phyloP scores from a whole-genome alignment of 106 monocot genomes.

The Iris macrosiphon region DNA sequence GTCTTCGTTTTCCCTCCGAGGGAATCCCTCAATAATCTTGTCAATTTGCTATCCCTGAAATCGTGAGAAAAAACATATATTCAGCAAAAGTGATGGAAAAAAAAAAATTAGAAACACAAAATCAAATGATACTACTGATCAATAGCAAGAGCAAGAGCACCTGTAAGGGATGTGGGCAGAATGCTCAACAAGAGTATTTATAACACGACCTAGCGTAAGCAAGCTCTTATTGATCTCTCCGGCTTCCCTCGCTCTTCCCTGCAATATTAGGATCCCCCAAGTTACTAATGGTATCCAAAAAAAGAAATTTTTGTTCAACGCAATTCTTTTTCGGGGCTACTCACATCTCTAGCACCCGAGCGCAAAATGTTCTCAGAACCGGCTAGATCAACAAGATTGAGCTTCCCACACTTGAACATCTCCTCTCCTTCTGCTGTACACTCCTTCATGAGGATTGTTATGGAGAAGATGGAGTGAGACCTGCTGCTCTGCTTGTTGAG shows the following conservation, averaged over 20 bases:
- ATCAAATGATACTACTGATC: not conserved
- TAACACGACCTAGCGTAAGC: conserved; percentile 67
- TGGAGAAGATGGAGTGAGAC: conserved; percentile 45
- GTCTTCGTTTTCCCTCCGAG: conserved; percentile 73
- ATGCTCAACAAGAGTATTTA: conserved; percentile 65
- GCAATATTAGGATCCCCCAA: not conserved
- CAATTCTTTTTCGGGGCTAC: not conserved
- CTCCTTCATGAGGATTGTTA: conserved; percentile 65
- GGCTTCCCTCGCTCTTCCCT: conserved; percentile 70
- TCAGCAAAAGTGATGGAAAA: not conserved
- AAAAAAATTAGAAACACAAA: no score
- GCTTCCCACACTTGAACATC: conserved; percentile 62
- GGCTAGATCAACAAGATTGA: conserved; percentile 73
- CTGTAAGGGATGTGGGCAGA: conserved; percentile 68
- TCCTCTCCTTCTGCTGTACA: conserved; percentile 60
- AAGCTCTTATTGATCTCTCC: conserved; percentile 38
- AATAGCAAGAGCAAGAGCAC: conserved; percentile 11
- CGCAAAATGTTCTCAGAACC: conserved; percentile 64
- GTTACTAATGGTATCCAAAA: not conserved
- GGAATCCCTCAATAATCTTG: conserved; percentile 53
- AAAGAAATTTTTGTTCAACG: no score
- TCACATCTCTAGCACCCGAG: conserved; percentile 66
- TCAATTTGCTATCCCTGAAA: conserved; percentile 21
- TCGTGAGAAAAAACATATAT: conserved; percentile 2
- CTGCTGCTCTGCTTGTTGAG: conserved; percentile 57